Percentiles rank a stretch among this genome's conserved stretches.
phyloP scores from a whole-genome alignment of 2,329 filamentous ascomycete species.

The Cladosporium phlei region DNA sequence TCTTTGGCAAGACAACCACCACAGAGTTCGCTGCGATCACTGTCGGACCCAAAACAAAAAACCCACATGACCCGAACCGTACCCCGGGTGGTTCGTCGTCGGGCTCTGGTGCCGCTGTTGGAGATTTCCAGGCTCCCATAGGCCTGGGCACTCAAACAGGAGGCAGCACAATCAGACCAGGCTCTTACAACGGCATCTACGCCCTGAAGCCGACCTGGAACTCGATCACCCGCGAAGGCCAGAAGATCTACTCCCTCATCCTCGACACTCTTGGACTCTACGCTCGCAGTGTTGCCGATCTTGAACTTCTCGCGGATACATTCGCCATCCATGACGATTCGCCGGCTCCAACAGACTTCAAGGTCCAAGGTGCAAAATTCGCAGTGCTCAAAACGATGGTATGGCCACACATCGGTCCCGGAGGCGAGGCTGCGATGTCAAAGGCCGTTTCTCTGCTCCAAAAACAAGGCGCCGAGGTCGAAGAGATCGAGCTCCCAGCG shows the following conservation, averaged over 20 bases:
- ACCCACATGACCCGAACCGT: slow-evolving; percentile 47
- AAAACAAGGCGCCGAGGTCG: slow-evolving; percentile 50
- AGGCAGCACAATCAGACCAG: slow-evolving; percentile 19
- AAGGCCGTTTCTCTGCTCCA: slow-evolving; percentile 33
- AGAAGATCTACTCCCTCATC: slow-evolving; percentile 54
- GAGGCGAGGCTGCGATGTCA: slow-evolving; percentile 33
- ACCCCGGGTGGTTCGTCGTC: slow-evolving; percentile 28
- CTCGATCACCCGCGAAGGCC: slow-evolving; percentile 57
- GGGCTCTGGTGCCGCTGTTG: slow-evolving; percentile 28
- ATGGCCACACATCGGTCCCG: slow-evolving; percentile 42
- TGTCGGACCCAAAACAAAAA: slow-evolving; percentile 49
- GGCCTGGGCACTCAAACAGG: slow-evolving; percentile 28
- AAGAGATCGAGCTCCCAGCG: slow-evolving; percentile 51
- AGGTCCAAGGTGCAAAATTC: slow-evolving; percentile 48
- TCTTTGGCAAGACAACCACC: slow-evolving; percentile 58
- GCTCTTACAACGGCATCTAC: slow-evolving; percentile 13
- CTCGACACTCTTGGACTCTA: slow-evolving; percentile 62
- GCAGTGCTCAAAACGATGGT: slow-evolving; percentile 52
- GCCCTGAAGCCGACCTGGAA: slow-evolving; percentile 54
- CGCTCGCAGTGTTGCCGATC: slow-evolving; percentile 53
- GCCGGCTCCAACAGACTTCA: slow-evolving; percentile 15
- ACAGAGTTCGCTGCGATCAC: slow-evolving; percentile 60
- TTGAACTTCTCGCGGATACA: slow-evolving; percentile 51
- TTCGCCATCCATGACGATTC: slow-evolving; percentile 54
- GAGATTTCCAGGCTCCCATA: slow-evolving; percentile 19